phyloP scores from a whole-genome alignment of 2,329 filamentous ascomycete genomes.

The Xylariaceae sp. region DNA sequence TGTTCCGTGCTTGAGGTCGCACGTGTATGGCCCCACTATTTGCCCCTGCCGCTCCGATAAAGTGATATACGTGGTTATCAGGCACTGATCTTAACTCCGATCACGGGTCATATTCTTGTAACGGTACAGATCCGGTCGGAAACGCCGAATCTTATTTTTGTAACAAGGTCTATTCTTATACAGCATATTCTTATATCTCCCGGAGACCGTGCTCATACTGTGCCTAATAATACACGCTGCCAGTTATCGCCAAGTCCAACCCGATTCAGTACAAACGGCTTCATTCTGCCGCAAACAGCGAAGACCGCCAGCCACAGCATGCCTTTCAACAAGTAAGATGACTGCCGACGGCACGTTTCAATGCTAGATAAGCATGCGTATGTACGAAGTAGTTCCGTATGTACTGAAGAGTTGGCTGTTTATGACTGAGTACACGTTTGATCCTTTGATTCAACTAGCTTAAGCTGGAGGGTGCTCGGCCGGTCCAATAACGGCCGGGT shows the following conservation, averaged over 20 bases:
- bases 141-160: neutral
- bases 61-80: too few relatives aligned
- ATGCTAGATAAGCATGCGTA: neutral
- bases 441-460: neutral
- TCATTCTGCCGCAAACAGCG: constrained; percentile 9
- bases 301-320: constrained; percentile 5
- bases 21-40: neutral
- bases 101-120: neutral
- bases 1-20: neutral
- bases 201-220: neutral
- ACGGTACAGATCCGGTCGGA: neutral
- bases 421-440: neutral
- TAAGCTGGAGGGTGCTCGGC: neutral
- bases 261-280: neutral
- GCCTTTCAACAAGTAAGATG: neutral
- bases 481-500: neutral
- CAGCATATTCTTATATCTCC: neutral
- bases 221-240: too few relatives aligned
- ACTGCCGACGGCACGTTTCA: neutral
- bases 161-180: neutral
- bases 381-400: neutral
- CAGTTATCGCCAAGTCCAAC: neutral
- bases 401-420: neutral
- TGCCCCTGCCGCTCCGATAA: neutral
- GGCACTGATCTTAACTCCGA: neutral